phyloP scores from a whole-genome alignment of 257 asterid genomes.

The Salvia miltiorrhiza region DNA sequence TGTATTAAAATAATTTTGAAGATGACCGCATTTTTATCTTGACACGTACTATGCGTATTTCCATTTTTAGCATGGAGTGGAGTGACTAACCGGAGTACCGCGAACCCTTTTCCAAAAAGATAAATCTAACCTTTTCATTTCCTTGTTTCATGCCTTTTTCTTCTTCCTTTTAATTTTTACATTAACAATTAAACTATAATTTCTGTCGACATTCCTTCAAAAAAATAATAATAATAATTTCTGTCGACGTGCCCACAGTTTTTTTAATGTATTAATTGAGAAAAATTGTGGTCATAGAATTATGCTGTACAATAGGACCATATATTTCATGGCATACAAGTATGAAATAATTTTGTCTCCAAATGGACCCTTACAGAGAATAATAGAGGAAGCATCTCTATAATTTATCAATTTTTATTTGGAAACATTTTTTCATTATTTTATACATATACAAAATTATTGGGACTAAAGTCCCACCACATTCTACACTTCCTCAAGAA shows the following conservation, averaged over 20 bases:
- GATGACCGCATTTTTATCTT: neutral
- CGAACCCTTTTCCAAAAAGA: neutral
- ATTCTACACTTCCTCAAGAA: too few species aligned
- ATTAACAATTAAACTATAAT: neutral
- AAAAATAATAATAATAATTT: neutral
- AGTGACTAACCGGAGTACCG: neutral
- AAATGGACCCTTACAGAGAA: neutral
- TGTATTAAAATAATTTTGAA: neutral
- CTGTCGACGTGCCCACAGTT: neutral
- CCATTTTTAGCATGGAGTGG: neutral
- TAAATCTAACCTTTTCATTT: neutral
- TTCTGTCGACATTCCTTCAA: neutral
- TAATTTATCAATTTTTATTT: too few species aligned
- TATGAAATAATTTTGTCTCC: neutral
- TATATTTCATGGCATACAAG: neutral
- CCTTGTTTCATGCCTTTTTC: neutral
- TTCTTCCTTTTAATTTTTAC: neutral
- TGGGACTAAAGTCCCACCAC: too few species aligned
- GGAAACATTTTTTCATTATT: too few species aligned
- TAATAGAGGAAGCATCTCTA: neutral
- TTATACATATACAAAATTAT: too few species aligned
- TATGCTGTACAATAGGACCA: neutral
- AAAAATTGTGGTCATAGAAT: neutral
- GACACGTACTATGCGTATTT: too few species aligned
- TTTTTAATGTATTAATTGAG: neutral